Base-by-base conservation (phyloP, 2,329 filamentous ascomycete species). In the Achaetomium macrosporum region DNA sequence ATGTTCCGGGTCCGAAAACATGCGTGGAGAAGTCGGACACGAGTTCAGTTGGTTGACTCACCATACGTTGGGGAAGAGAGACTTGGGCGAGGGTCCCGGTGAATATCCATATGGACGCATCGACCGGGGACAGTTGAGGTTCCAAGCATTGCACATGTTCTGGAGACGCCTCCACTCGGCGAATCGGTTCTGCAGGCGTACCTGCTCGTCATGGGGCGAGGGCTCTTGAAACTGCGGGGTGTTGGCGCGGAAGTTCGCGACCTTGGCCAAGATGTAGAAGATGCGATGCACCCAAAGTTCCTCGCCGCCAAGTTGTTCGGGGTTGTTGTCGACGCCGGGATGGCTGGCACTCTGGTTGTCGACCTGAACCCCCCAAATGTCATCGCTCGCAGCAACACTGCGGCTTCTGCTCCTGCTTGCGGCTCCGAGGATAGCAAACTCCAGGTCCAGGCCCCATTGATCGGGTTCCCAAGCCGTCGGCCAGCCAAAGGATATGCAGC, bases 241-340 rank as follows among this genome's bases (percentile, higher is more conserved):
- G 15, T 80, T 82, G 13, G 88, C 85, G 37, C 88, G 82, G 67
- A 95, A 95, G 69, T 95, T 93, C 59, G 85, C 83, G 45, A 95
- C 82, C 66, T 91, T 95, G 44, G 88, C 90, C 45, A 95, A 79
- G 58, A 96, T 86, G 69, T 91, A 96, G 37, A 96, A 75, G 57
- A 96, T 95, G 29, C 88, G 83, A 64, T 95, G 87, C 16, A 90
- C 87, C 90, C 92, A 96, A 10, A 85, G 66, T 63, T 95, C 89
- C 67, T 96, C 90, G 36, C 81, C 76, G 11, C 84, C 86, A 7
- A 19, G 19, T 42, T 52, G 5, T 3, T 57, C 49, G 7, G 75
- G 71, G 52, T 80, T 73, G 5, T 75, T 76, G 42, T 78, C 74
- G 8, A 75, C 73, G 7, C 72, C 71, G 62, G 41, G 20, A 8